Conservation (phyloP, 352 stramenopile species). For the Pythium rishiriense region DNA sequence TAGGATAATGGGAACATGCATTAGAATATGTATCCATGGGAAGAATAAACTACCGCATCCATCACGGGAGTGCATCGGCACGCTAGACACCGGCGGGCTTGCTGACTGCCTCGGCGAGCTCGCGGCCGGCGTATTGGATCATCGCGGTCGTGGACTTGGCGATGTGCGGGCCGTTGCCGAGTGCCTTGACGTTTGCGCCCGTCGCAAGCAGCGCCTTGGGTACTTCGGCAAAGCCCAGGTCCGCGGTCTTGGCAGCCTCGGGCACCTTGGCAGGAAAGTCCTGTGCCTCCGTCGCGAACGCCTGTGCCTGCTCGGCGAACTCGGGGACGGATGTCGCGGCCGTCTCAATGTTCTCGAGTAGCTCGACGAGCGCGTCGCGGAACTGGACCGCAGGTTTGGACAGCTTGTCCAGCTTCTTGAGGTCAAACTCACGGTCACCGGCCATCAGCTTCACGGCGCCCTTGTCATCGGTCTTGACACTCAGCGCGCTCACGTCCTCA, state of each 20-base stretch:
- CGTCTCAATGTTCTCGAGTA: slow-evolving; percentile 55
- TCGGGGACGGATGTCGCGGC: slow-evolving; percentile 48
- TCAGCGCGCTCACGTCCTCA: slow-evolving; percentile 38
- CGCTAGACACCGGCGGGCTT: slow-evolving; percentile 40
- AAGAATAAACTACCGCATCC: no score
- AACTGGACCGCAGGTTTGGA: slow-evolving; percentile 40
- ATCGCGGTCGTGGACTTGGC: slow-evolving; percentile 43
- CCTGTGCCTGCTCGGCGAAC: slow-evolving; percentile 37
- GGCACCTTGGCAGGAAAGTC: slow-evolving; percentile 42
- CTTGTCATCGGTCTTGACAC: slow-evolving; percentile 39
- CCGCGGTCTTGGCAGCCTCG: slow-evolving; percentile 42
- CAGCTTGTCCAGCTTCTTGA: slow-evolving; percentile 51
- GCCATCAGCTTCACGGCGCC: slow-evolving; percentile 46
- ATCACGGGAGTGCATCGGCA: no score
- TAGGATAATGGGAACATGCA: no score
- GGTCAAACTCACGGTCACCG: slow-evolving; percentile 43
- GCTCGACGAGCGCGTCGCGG: slow-evolving; percentile 47
- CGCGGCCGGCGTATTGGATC: slow-evolving; percentile 48
- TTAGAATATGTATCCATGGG: no score
- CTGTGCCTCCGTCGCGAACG: slow-evolving; percentile 44
- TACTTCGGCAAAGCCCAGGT: slow-evolving; percentile 41
- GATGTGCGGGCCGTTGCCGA: slow-evolving; percentile 52
- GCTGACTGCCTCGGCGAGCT: slow-evolving; percentile 41
- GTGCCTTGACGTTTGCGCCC: slow-evolving; percentile 42
- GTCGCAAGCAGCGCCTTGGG: slow-evolving; percentile 43